phyloP scores from a whole-genome alignment of 495 filamentous ascomycete genomes.

The Daldinia caldariorum region DNA sequence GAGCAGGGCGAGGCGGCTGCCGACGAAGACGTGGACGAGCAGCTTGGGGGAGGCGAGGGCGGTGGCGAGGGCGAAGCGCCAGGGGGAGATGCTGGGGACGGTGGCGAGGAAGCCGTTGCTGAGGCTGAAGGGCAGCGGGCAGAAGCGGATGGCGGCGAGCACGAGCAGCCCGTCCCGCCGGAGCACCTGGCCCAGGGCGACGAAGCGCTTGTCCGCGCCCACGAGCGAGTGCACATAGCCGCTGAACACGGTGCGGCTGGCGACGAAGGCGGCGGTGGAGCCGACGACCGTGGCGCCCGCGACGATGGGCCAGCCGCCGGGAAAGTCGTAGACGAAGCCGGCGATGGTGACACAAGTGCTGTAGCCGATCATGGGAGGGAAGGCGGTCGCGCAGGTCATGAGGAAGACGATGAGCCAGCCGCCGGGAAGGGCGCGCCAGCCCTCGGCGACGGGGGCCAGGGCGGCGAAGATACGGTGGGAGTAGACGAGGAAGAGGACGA shows the following conservation, averaged over 20 bases:
- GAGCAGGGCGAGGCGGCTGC: constrained; percentile 76
- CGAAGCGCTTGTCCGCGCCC: constrained; percentile 78
- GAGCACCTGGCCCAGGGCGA: constrained; percentile 68
- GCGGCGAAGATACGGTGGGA: constrained; percentile 78
- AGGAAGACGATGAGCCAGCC: constrained; percentile 86
- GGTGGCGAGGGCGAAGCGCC: constrained; percentile 82
- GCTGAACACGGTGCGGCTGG: constrained; percentile 79
- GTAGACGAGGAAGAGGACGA: constrained; percentile 76
- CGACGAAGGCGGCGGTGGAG: constrained; percentile 78
- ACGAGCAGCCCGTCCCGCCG: constrained; percentile 88
- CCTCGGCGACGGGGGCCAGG: constrained; percentile 73
- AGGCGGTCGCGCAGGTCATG: constrained; percentile 78
- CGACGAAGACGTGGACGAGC: constrained; percentile 92
- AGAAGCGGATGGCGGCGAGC: constrained; percentile 90
- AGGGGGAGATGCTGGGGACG: constrained; percentile 83
- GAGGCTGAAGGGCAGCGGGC: constrained; percentile 92
- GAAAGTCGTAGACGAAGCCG: constrained; percentile 95
- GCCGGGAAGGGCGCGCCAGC: constrained; percentile 72
- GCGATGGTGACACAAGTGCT: constrained; percentile 83
- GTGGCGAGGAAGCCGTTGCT: constrained; percentile 95
- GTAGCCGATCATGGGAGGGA: constrained; percentile 93
- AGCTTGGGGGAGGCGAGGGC: constrained; percentile 80
- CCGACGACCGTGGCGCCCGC: constrained; percentile 81
- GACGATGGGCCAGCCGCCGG: constrained; percentile 88
- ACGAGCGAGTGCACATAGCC: constrained; percentile 81